Evolutionary conservation across 768 basidiomycete genomes (phyloP).

Genomic region (Omphalotus guepiniiformis): DNA sequence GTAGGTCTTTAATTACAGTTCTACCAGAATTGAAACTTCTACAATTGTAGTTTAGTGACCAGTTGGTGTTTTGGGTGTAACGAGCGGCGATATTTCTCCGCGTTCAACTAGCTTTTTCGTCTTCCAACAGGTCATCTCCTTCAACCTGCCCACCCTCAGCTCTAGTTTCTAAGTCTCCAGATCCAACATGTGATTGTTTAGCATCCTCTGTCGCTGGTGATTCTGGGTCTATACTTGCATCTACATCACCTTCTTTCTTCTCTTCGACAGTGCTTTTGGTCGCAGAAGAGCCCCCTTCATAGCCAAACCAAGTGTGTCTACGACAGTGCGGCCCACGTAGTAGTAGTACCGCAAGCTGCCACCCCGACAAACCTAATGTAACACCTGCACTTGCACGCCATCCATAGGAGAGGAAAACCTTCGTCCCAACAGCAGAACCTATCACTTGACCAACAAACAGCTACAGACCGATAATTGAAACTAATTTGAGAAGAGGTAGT

Average conservation of each 20-base stretch:
- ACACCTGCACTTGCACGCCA: constrained; percentile 47
- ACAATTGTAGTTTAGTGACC: too few relatives aligned
- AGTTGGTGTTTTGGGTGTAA: too few relatives aligned
- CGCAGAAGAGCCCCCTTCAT: constrained; percentile 33
- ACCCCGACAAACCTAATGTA: constrained; percentile 38
- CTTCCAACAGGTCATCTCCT: too few relatives aligned
- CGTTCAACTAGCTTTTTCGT: too few relatives aligned
- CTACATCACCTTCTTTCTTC: background rate
- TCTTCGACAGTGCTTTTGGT: background rate
- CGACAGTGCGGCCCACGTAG: constrained; percentile 46
- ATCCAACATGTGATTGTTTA: too few relatives aligned
- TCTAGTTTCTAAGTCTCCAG: too few relatives aligned
- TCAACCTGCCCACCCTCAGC: too few relatives aligned
- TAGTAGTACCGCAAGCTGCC: constrained; percentile 39
- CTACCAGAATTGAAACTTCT: too few relatives aligned
- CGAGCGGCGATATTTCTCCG: too few relatives aligned
- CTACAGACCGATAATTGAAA: constrained; percentile 25
- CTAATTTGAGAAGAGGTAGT: background rate
- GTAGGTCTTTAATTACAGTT: too few relatives aligned
- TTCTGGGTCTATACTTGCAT: background rate
- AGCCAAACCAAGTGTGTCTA: constrained; percentile 32
- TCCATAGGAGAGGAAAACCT: constrained; percentile 46
- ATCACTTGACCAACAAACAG: constrained; percentile 57
- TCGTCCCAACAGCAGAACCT: constrained; percentile 52
- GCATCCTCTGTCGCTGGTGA: too few relatives aligned